Conservation (phyloP, 352 stramenopile genomes). For the Thraustochytrium striatum region DNA sequence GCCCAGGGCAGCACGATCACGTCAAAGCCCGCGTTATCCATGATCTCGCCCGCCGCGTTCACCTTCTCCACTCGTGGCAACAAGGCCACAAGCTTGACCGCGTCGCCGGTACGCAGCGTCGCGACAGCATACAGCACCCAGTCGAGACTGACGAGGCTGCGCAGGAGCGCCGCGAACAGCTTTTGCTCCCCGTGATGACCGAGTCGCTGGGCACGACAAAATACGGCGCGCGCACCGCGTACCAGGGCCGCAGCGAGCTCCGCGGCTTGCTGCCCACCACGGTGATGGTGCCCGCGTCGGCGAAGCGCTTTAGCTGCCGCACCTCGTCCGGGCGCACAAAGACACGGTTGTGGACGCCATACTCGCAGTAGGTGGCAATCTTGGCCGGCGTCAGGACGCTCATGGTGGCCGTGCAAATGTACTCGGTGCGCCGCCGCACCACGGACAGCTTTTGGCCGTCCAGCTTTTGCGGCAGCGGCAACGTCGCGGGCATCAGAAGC, state of each 20-base stretch:
- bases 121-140: slow-evolving; percentile 14
- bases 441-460: neutral
- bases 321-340: neutral
- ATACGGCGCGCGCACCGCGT: slow-evolving; percentile 18
- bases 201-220: slow-evolving; percentile 29
- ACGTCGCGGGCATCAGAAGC: neutral
- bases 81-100: slow-evolving; percentile 9
- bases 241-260: neutral
- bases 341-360: neutral
- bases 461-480: slow-evolving; percentile 10
- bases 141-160: neutral
- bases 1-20: slow-evolving; percentile 37
- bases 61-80: neutral
- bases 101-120: neutral
- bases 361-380: neutral
- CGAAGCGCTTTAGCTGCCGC: neutral
- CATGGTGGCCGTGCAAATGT: slow-evolving; percentile 25
- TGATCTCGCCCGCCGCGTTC: neutral
- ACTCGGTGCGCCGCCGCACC: slow-evolving; percentile 4
- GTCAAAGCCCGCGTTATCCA: slow-evolving; percentile 21
- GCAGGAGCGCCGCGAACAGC: slow-evolving; percentile 16
- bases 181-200: neutral
- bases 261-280: slow-evolving; percentile 15
- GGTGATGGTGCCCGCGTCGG: neutral
- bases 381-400: slow-evolving; percentile 22